phyloP scores from a whole-genome alignment of 352 stramenopile species.

The Phytophthora foliorum region DNA sequence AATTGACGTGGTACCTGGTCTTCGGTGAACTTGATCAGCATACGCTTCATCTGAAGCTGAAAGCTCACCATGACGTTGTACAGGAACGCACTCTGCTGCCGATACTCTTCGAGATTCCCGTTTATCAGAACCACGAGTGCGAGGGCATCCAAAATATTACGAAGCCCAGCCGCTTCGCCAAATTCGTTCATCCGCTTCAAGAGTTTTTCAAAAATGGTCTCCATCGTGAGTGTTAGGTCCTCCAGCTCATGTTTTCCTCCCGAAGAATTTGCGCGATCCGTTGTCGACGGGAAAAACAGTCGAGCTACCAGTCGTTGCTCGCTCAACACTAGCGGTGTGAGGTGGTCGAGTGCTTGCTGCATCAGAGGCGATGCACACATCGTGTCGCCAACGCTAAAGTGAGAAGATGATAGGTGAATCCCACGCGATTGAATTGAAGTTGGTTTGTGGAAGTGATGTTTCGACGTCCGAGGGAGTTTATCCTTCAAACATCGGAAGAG shows the following conservation, averaged over 20 bases:
- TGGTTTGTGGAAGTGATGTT: constrained; percentile 65
- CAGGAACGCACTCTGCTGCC: constrained; percentile 66
- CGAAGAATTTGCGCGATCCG: constrained; percentile 11
- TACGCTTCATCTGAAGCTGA: constrained; percentile 81
- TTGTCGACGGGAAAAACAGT: constrained; percentile 54
- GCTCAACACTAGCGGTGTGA: constrained; percentile 62
- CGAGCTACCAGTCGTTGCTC: constrained; percentile 58
- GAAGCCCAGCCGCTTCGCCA: constrained; percentile 58
- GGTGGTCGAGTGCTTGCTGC: constrained; percentile 74
- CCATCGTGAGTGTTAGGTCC: constrained; percentile 66
- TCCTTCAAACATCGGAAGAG: constrained; percentile 71
- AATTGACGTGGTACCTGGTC: constrained; percentile 48
- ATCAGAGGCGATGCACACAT: constrained; percentile 67
- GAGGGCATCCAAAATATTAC: constrained; percentile 77
- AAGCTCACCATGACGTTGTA: constrained; percentile 81
- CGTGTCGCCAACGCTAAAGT: constrained; percentile 60
- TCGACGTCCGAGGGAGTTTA: constrained; percentile 59
- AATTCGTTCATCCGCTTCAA: constrained; percentile 80
- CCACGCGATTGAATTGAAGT: constrained; percentile 75
- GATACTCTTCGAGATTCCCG: constrained; percentile 50
- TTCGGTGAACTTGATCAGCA: constrained; percentile 85
- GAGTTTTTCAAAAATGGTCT: constrained; percentile 78
- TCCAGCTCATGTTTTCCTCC: constrained; percentile 46
- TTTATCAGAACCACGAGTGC: constrained; percentile 67
- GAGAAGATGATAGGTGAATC: constrained; percentile 61